A percentile compares a stretch with the other conserved stretches of the same genome.
Evolutionary conservation across 108 stramenopile species (phyloP).

Genomic region (Pseudonitzschia pungens): DNA sequence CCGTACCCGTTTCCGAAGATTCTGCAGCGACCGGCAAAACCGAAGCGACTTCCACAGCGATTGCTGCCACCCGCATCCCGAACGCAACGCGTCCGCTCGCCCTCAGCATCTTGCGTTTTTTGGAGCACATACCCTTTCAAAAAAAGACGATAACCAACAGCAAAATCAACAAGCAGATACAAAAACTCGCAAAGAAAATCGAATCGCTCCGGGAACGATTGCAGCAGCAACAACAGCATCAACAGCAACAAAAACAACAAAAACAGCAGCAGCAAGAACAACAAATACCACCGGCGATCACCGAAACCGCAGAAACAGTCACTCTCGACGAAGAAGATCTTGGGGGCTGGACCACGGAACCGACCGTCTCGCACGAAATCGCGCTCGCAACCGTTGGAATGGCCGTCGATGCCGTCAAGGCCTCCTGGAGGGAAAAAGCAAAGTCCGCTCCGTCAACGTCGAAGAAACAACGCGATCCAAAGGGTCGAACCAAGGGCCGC

Average conservation of each 20-base stretch:
- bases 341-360: conserved; percentile 18
- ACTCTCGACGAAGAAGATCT: not conserved
- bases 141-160: conserved; percentile 45
- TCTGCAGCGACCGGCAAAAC: conserved; percentile 5
- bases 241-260: not conserved
- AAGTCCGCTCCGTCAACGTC: not conserved
- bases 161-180: conserved; percentile 62
- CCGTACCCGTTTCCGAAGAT: not conserved
- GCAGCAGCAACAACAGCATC: not conserved
- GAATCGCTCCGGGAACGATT: conserved; percentile 23
- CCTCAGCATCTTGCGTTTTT: conserved; percentile 38
- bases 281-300: too few species aligned
- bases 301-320: too few species aligned
- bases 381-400: conserved; percentile 31
- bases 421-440: conserved; percentile 40
- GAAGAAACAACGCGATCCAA: not conserved
- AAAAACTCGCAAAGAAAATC: conserved; percentile 45
- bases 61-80: conserved; percentile 5
- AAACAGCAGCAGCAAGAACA: not conserved
- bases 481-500: not conserved
- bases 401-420: conserved; percentile 41
- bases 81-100: conserved; percentile 41
- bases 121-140: conserved; percentile 50
- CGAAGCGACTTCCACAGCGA: not conserved
- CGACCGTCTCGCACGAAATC: not conserved